Evolutionary conservation across 2,329 filamentous ascomycete genomes (phyloP).

Genomic region (Taxawa tesnikishii): DNA sequence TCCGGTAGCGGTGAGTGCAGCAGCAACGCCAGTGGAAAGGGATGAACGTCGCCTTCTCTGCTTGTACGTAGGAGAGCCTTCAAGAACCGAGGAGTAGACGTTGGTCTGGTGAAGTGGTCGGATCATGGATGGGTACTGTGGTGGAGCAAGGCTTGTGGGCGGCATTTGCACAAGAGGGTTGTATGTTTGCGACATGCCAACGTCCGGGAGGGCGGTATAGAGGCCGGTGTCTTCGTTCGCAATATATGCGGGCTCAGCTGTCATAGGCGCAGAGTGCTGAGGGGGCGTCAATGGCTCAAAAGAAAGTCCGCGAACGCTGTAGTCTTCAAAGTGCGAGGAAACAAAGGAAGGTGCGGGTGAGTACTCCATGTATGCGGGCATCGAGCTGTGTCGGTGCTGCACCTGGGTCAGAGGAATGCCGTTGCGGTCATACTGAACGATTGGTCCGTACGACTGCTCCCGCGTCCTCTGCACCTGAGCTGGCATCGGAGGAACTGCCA

Average conservation of each 20-base stretch:
- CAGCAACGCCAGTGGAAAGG: constrained; percentile 54
- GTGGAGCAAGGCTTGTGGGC: constrained; percentile 68
- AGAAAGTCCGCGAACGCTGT: constrained; percentile 89
- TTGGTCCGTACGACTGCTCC: constrained; percentile 64
- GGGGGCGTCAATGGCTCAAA: constrained; percentile 96
- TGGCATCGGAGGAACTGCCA: constrained; percentile 59
- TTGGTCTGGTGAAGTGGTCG: constrained; percentile 60
- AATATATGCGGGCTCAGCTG: constrained; percentile 88
- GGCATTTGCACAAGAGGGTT: constrained; percentile 87
- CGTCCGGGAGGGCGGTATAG: constrained; percentile 88
- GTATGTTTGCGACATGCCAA: constrained; percentile 62
- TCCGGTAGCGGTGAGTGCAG: constrained; percentile 29
- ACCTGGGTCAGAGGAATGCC: constrained; percentile 71
- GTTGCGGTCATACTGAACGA: constrained; percentile 84
- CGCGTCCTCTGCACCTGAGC: constrained; percentile 66
- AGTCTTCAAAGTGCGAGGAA: constrained; percentile 97
- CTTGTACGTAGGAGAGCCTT: constrained; percentile 98
- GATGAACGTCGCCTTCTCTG: constrained; percentile 89
- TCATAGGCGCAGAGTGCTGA: constrained; percentile 60
- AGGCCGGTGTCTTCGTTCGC: constrained; percentile 94
- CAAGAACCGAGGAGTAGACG: constrained; percentile 80
- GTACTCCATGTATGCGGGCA: constrained; percentile 97
- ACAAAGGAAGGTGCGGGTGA: constrained; percentile 96
- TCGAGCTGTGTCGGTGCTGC: constrained; percentile 92
- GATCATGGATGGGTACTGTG: constrained; percentile 63